Percentiles rank a stretch among this genome's conserved stretches.
These are phyloP conservation scores for Straminergon stramineum DNA, from an alignment of 225 moss, liverwort and hornwort species.

Conservation along the genomic window DNA sequence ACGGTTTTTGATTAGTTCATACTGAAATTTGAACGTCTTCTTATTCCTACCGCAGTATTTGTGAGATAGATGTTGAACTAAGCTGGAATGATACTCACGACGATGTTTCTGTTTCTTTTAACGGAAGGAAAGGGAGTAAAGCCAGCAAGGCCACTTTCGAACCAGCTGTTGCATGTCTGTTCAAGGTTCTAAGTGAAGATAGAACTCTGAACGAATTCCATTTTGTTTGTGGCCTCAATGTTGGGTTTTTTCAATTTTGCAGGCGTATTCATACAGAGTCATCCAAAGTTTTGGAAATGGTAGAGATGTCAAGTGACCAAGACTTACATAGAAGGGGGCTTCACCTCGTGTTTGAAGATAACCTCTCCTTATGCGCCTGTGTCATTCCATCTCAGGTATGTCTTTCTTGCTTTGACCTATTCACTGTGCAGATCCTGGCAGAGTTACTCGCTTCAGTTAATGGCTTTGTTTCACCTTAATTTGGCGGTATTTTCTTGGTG, in stretches of 20 bases:
- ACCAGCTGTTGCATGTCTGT: background rate
- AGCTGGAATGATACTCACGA: background rate
- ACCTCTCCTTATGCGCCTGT: conserved; percentile 33
- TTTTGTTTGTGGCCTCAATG: background rate
- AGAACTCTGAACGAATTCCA: background rate
- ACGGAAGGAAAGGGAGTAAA: background rate
- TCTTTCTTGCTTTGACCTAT: background rate
- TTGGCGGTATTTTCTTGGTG: background rate
- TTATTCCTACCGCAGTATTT: background rate
- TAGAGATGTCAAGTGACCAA: conserved; percentile 44
- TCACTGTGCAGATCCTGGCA: background rate
- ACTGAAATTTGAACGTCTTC: background rate
- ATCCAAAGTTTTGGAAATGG: conserved; percentile 44
- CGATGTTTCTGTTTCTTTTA: background rate
- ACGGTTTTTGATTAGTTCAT: background rate
- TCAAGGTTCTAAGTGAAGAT: background rate
- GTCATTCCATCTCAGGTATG: conserved; percentile 39
- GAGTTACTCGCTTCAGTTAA: background rate
- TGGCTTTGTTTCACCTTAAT: background rate
- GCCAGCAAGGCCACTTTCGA: background rate
- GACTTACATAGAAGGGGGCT: conserved; percentile 47
- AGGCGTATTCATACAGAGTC: conserved; percentile 55
- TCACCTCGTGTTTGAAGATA: conserved; percentile 51
- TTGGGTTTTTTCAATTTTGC: background rate
- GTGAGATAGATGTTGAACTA: background rate